Conservation (phyloP, 2,329 filamentous ascomycete genomes). For the Cadophora luteo-olivacea region DNA sequence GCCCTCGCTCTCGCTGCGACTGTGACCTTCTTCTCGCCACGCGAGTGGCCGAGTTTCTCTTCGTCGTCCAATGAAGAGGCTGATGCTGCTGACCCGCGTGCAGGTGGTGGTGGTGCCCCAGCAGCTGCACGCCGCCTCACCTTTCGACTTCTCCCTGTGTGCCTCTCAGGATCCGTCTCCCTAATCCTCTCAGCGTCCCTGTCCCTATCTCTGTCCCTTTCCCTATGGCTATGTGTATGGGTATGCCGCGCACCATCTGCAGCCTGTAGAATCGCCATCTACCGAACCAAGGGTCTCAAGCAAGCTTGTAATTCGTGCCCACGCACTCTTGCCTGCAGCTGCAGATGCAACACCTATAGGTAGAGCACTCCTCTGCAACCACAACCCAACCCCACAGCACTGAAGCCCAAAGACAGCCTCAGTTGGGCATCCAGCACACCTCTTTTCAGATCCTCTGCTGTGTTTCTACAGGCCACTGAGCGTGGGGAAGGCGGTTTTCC, state of each 20-base stretch:
- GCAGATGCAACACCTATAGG: not conserved
- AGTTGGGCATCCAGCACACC: not conserved
- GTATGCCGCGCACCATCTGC: conserved; percentile 24
- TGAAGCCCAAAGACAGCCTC: conserved; percentile 24
- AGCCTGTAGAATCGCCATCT: conserved; percentile 32
- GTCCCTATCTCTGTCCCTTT: not conserved
- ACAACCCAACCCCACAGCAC: not conserved
- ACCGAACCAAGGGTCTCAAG: not conserved
- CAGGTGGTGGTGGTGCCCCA: conserved; percentile 21
- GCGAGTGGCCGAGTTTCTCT: conserved; percentile 28
- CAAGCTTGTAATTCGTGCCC: not conserved
- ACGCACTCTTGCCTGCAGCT: conserved; percentile 5
- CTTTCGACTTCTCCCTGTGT: conserved; percentile 18
- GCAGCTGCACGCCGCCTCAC: conserved; percentile 34
- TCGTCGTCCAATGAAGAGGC: conserved; percentile 35
- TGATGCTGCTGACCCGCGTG: conserved; percentile 28
- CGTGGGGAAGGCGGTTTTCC: conserved; percentile 13
- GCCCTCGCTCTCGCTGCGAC: not conserved
- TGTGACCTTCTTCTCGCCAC: conserved; percentile 35
- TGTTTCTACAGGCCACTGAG: conserved; percentile 8
- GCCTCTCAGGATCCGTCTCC: not conserved
- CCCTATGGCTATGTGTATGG: not conserved
- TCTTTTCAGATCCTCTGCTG: not conserved
- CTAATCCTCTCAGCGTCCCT: not conserved
- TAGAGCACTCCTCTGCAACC: not conserved